phyloP scores from a whole-genome alignment of 805 yeast genomes.

The Saccharomycopsis amapae region DNA sequence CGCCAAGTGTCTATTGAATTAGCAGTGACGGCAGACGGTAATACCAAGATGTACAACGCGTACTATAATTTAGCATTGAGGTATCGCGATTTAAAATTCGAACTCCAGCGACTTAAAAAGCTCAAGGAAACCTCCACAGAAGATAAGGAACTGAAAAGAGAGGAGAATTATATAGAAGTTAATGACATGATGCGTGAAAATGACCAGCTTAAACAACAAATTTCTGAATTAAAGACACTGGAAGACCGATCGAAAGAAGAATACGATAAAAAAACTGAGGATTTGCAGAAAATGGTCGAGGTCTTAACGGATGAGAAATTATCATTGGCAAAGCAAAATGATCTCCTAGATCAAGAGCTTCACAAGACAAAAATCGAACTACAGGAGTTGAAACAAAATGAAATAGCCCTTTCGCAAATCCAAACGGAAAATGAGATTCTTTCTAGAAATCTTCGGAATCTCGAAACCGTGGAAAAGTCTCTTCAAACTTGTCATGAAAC shows the following conservation, averaged over 20 bases:
- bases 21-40: constrained; percentile 14
- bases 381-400: neutral
- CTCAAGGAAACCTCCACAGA: neutral
- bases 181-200: neutral
- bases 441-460: neutral
- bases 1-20: constrained; percentile 11
- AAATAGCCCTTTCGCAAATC: neutral
- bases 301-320: no score
- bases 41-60: constrained; percentile 17
- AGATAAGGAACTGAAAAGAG: neutral
- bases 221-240: no score
- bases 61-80: constrained; percentile 16
- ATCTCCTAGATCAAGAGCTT: neutral
- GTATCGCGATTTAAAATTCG: constrained; percentile 7
- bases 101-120: neutral
- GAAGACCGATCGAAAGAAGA: no score
- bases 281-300: no score
- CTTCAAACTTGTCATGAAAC: constrained; percentile 1
- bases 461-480: constrained; percentile 4
- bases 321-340: no score
- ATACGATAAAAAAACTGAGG: no score
- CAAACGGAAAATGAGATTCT: constrained; percentile 2
- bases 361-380: neutral
- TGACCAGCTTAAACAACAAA: no score
- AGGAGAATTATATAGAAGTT: neutral